phyloP scores from a whole-genome alignment of 371 early-diverging fungal species.

The Fennellomyces sp. region DNA sequence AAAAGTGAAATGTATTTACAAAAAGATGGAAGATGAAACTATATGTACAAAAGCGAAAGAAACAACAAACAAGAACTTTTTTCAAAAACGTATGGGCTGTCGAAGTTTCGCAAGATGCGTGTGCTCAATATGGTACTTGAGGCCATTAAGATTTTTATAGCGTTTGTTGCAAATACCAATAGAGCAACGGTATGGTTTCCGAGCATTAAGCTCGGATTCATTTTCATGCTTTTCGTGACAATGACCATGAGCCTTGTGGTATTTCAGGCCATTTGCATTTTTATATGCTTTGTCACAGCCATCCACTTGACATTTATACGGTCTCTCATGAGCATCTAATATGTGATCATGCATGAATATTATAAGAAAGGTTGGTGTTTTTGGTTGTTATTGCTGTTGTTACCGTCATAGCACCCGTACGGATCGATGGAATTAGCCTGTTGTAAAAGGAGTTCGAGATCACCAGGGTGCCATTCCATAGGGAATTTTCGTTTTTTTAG shows the following conservation, averaged over 20 bases:
- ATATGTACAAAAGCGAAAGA: neutral
- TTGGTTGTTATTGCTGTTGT: neutral
- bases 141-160: conserved; percentile 96
- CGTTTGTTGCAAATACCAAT: conserved; percentile 81
- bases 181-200: conserved; percentile 84
- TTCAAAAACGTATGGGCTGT: neutral
- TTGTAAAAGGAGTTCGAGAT: neutral
- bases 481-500: conserved; percentile 1
- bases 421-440: neutral
- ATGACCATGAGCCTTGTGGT: conserved; percentile 18
- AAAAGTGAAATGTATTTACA: neutral
- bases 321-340: conserved; percentile 80
- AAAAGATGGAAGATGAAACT: neutral
- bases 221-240: conserved; percentile 24
- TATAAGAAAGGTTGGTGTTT: neutral
- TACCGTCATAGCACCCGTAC: neutral
- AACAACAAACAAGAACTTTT: neutral
- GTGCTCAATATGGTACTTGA: conserved; percentile 92
- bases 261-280: conserved; percentile 18
- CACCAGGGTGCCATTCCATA: neutral
- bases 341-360: too few species aligned
- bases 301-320: conserved; percentile 37
- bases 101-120: conserved; percentile 26
- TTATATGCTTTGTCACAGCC: conserved; percentile 21
- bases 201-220: conserved; percentile 37